Percentiles rank a stretch among this genome's conserved stretches.
These are phyloP conservation scores for Aspergillus aculeatinus DNA, from an alignment of 2,329 filamentous ascomycete species.

Conservation along the genomic window DNA sequence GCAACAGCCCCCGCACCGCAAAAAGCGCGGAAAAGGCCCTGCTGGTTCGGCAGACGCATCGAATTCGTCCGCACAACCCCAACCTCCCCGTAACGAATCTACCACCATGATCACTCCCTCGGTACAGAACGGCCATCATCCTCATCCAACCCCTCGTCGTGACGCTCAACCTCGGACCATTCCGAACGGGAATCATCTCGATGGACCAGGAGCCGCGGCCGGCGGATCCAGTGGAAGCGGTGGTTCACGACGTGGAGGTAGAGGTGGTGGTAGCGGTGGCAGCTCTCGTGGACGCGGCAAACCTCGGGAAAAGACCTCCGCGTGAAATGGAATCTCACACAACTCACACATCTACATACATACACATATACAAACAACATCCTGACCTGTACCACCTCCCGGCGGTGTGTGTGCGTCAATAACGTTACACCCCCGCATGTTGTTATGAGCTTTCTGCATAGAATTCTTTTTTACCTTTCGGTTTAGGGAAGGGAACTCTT, in stretches of 20 bases:
- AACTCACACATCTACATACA: too few species aligned
- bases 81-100: constrained; percentile 10
- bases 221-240: neutral
- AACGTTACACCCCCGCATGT: too few species aligned
- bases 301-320: constrained; percentile 11
- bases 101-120: neutral
- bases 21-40: constrained; percentile 15
- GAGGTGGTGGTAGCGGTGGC: constrained; percentile 8
- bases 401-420: too few species aligned
- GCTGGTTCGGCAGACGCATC: constrained; percentile 5
- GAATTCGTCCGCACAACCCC: neutral
- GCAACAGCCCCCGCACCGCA: constrained; percentile 9
- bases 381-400: too few species aligned
- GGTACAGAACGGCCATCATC: neutral
- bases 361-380: too few species aligned
- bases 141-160: constrained; percentile 10
- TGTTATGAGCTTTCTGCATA: too few species aligned
- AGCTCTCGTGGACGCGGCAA: constrained; percentile 18
- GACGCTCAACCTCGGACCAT: constrained; percentile 10
- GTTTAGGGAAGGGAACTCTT: too few species aligned
- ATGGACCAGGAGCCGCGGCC: neutral
- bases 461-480: too few species aligned
- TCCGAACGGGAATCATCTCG: constrained; percentile 14
- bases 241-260: constrained; percentile 25
- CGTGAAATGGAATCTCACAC: too few species aligned